Base-by-base conservation (phyloP, 352 stramenopile genomes). In the Halophytophthora polymorphica region DNA sequence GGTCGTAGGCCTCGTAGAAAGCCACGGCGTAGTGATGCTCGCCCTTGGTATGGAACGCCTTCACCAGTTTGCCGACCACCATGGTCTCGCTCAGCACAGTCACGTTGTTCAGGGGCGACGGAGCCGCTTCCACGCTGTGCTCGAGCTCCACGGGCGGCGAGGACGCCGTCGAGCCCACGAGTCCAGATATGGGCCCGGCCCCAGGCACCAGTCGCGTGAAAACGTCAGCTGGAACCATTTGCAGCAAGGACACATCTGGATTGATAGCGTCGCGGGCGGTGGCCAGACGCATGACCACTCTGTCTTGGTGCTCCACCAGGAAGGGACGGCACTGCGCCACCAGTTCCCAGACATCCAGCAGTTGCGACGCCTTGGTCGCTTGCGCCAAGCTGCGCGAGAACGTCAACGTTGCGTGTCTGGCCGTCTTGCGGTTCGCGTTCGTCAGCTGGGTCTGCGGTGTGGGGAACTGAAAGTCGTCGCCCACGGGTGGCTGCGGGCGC, bases 1-100 rank as follows among this genome's bases (percentile, higher is more conserved):
- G 25, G 45, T 64, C 54, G 47, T 76, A 76, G 11, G 54, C 45
- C 35, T 73, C 61, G 40, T 73, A 71, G 55, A 77, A 66, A 2
- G 66, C 46, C 13, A 70, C 39, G 4, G 29, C 53, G 22, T 65
- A 46, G 40, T 64, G 53, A 48, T 66, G 60, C 15, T 69, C 45
- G 3, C 58, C 51, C 39, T 67, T 48, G 6, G n/a, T 14, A 23
- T 61, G 18, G 21, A 73, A 67, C 33, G 60, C 48, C 34, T 55
- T 49, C 14, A 73, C 23, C n/a, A 73, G 17, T 7, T 54, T 48
- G 12, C 56, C 53, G 44, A 65, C 48, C 18, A 77, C 19, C 12
- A 66, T 15, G 5, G 60, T 23, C 34, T 77, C 67, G 37, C 66
- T 77, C n/a, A 56, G 34, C 23, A 73, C 55, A 38, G 71, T 38